These are phyloP conservation scores for Trichoderma parareesei DNA, from an alignment of 495 filamentous ascomycete species.

Conservation along the genomic window DNA sequence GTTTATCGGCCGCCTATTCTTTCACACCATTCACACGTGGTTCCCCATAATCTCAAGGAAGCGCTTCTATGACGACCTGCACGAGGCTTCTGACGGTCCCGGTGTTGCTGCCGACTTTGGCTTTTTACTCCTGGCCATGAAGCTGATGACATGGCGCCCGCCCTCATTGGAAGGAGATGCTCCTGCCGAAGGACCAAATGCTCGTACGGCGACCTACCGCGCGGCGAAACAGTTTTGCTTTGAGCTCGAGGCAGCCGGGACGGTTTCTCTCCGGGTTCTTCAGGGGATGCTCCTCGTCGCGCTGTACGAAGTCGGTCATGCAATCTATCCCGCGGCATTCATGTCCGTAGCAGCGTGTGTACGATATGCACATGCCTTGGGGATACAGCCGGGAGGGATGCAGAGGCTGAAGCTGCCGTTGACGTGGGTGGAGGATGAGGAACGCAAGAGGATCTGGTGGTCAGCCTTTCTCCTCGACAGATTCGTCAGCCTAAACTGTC, in stretches of 20 bases:
- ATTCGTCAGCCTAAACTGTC: neutral
- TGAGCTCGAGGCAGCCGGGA: neutral
- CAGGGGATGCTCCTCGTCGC: neutral
- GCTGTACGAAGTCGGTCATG: neutral
- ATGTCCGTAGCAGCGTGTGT: conserved; percentile 2
- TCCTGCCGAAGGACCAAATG: neutral
- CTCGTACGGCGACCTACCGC: neutral
- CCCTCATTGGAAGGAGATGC: neutral
- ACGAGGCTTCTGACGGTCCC: neutral
- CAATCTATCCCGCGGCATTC: neutral
- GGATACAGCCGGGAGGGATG: neutral
- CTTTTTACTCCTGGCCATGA: neutral
- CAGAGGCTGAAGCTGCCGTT: neutral
- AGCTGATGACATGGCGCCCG: neutral
- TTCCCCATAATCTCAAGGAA: neutral
- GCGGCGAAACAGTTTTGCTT: neutral
- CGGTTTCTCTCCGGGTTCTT: neutral
- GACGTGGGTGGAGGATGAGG: neutral
- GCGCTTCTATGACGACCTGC: neutral
- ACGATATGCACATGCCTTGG: neutral
- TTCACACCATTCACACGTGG: neutral
- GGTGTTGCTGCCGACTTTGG: neutral
- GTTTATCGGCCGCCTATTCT: neutral
- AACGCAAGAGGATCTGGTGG: neutral
- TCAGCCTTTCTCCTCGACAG: neutral